phyloP scores from a whole-genome alignment of 1,139 yeast species.

The Suzukiozyma palmioleophila region DNA sequence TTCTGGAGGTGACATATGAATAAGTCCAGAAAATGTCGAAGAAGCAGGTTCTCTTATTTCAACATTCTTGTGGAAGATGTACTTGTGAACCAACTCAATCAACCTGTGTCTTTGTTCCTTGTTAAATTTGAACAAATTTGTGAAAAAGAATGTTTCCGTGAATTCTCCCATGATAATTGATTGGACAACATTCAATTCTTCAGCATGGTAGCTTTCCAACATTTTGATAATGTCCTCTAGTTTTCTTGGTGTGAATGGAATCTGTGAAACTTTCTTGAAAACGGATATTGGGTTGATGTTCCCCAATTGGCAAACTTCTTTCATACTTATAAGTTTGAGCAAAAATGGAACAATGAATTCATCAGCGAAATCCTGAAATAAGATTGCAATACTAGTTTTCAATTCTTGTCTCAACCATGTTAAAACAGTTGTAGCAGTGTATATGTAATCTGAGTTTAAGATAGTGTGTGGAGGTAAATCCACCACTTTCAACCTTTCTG shows the following conservation, averaged over 20 bases:
- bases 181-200: conserved; percentile 61
- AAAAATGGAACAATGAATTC: conserved; percentile 64
- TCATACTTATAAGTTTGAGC: conserved; percentile 59
- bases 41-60: conserved; percentile 81
- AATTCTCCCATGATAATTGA: conserved; percentile 63
- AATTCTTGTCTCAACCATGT: conserved; percentile 41
- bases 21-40: conserved; percentile 70
- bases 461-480: conserved; percentile 41
- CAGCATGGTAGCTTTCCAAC: conserved; percentile 42
- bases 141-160: conserved; percentile 70
- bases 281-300: conserved; percentile 53
- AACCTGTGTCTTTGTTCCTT: conserved; percentile 46
- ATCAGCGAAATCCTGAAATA: conserved; percentile 36
- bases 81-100: conserved; percentile 47
- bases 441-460: conserved; percentile 43
- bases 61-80: conserved; percentile 60
- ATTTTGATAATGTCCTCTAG: conserved; percentile 46
- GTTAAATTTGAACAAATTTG: conserved; percentile 58
- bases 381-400: conserved; percentile 35
- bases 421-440: conserved; percentile 42
- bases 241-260: conserved; percentile 46
- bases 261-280: conserved; percentile 54
- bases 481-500: conserved; percentile 34
- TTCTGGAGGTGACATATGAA: conserved; percentile 67
- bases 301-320: conserved; percentile 80